Conservation (phyloP, 805 yeast genomes). For the Spathaspora girioi region DNA sequence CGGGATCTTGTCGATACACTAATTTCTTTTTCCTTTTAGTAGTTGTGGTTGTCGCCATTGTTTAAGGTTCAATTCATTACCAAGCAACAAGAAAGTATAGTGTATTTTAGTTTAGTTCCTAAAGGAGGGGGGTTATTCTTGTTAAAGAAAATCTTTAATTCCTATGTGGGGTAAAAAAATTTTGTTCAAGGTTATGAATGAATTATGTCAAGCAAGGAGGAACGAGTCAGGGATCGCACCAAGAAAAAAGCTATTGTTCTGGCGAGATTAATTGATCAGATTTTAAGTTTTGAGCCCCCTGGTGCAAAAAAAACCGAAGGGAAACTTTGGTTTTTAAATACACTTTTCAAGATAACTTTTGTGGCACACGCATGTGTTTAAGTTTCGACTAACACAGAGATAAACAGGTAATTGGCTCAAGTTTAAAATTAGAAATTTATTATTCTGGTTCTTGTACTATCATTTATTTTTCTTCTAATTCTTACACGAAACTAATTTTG, state of each 20-base stretch:
- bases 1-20: constrained; percentile 35
- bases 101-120: too few relatives aligned
- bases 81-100: too few relatives aligned
- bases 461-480: background rate
- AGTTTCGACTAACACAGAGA: too few relatives aligned
- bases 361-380: background rate
- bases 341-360: background rate
- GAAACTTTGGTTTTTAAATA: background rate
- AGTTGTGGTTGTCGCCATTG: constrained; percentile 14
- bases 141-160: too few relatives aligned
- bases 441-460: background rate
- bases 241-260: background rate
- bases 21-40: constrained; percentile 24
- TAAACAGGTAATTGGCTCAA: too few relatives aligned
- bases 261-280: too few relatives aligned
- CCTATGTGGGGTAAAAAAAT: background rate
- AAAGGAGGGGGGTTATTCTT: too few relatives aligned
- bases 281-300: background rate
- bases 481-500: background rate
- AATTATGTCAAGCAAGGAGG: background rate
- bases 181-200: background rate
- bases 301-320: background rate
- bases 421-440: too few relatives aligned
- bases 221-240: background rate
- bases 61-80: background rate